Base-by-base conservation (phyloP, 768 basidiomycete species). In the Floccularia luteovirens region DNA sequence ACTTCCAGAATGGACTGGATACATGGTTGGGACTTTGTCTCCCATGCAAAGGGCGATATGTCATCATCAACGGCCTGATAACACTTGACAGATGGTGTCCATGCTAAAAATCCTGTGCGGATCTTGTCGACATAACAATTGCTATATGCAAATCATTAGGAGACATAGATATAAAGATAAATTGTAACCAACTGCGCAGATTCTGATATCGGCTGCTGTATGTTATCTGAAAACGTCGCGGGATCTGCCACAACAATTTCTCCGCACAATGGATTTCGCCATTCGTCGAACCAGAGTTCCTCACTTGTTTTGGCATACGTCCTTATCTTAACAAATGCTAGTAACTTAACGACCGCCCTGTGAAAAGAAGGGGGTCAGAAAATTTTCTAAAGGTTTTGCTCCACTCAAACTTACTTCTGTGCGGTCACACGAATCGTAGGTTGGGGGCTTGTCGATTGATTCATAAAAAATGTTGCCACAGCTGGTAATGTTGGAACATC, bases 21-120 rank as follows among this genome's bases (percentile, higher is more conserved):
- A 21, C 61, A 63, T 6, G 71, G 59, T 31, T 62, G 56, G 1
- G 82, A 83, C 3, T 55, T 58, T 3, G 51, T 20, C 31, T 87
- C 81, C 77, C 85, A 84, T 21, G 49, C 43, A 20, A 77, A 52
- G 1, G 64, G 49, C 11, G 61, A 55, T 10, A 59, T 45, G n/a
- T 63, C 60, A 4, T 63, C 62, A 4, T 56, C 48, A 2, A 67
- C 57, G 20, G 62, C 53, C 23, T 45, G 54, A 52, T 88, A 90
- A 12, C 69, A 82, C 49, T 80, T 79, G 36, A 89, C 62, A 24
- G 64, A 67, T 45, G 71, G 55, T 17, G 72, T 59, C 89, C 90
- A 92, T 2, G 76, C 61, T 38, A 92, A 57, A 64, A 90, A 92
- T 1, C 90, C 91, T 5, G 82, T 85, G 24, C 67, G 60, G 16